A percentile compares a stretch with the other conserved stretches of the same genome.
Evolutionary conservation across 257 asterid genomes (phyloP).

Genomic region (Nicotiana sylvestris): DNA sequence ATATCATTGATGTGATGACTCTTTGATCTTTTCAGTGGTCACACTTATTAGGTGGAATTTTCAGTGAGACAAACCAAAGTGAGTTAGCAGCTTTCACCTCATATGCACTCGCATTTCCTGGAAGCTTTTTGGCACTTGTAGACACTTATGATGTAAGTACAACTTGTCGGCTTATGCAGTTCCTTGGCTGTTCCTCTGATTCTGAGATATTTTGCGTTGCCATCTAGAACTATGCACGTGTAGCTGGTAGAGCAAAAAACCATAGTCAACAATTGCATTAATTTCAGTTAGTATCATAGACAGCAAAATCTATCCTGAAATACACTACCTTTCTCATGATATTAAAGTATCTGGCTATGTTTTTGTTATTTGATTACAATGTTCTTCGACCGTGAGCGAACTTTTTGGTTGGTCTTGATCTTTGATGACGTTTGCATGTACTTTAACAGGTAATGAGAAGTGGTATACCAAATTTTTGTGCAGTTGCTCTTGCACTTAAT

Average conservation of each 20-base stretch:
- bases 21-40: slow-evolving; percentile 42
- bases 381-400: not conserved
- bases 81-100: slow-evolving; percentile 87
- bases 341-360: not conserved
- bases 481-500: slow-evolving; percentile 89
- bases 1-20: slow-evolving; percentile 9
- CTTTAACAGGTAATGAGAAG: slow-evolving; percentile 82
- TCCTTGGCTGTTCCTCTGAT: slow-evolving; percentile 1
- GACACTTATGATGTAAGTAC: slow-evolving; percentile 93
- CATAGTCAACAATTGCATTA: not conserved
- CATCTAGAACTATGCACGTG: not conserved
- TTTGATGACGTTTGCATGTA: slow-evolving; percentile 2
- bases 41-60: slow-evolving; percentile 48
- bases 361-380: not conserved
- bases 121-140: slow-evolving; percentile 76
- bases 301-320: not conserved
- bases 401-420: not conserved
- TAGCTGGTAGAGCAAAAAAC: not conserved
- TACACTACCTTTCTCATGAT: not conserved
- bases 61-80: slow-evolving; percentile 87
- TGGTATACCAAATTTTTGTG: slow-evolving; percentile 95
- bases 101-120: slow-evolving; percentile 94
- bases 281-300: not conserved
- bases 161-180: not conserved
- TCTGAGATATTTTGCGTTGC: not conserved